A percentile compares a stretch with the other conserved stretches of the same genome.
phyloP scores from a whole-genome alignment of 2,329 filamentous ascomycete species.

The Cladosporium oxysporum region DNA sequence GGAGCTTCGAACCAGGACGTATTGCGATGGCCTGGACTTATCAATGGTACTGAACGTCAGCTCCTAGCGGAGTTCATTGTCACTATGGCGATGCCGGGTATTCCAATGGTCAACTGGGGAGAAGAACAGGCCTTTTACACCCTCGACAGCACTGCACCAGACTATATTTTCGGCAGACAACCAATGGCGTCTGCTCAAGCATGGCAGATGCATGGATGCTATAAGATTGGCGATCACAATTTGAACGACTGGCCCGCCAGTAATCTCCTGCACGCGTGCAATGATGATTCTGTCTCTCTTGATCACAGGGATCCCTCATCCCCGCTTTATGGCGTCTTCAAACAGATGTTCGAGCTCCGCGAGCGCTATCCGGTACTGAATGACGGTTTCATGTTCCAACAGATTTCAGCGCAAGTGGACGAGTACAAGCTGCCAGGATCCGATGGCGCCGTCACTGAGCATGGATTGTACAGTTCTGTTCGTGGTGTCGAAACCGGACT shows the following conservation, averaged over 20 bases:
- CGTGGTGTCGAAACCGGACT: conserved; percentile 52
- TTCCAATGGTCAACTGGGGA: conserved; percentile 62
- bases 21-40: conserved; percentile 63
- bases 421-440: conserved; percentile 56
- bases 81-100: conserved; percentile 61
- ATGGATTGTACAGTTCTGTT: conserved; percentile 61
- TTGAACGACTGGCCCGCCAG: conserved; percentile 61
- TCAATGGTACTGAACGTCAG: conserved; percentile 58
- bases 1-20: conserved; percentile 67
- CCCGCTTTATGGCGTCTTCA: conserved; percentile 61
- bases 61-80: conserved; percentile 62
- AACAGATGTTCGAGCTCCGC: conserved; percentile 63
- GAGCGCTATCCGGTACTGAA: conserved; percentile 59
- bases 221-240: conserved; percentile 56
- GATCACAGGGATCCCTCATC: conserved; percentile 65
- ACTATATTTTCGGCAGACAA: conserved; percentile 66
- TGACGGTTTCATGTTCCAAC: conserved; percentile 58
- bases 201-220: conserved; percentile 67
- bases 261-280: conserved; percentile 55
- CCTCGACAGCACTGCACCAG: conserved; percentile 63
- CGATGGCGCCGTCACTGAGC: conserved; percentile 55
- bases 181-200: conserved; percentile 62
- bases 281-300: conserved; percentile 57
- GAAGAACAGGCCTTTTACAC: conserved; percentile 67
- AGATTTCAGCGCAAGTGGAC: conserved; percentile 59